These are phyloP conservation scores for Botrytis fragariae DNA, from an alignment of 2,329 filamentous ascomycete species.

Conservation along the genomic window DNA sequence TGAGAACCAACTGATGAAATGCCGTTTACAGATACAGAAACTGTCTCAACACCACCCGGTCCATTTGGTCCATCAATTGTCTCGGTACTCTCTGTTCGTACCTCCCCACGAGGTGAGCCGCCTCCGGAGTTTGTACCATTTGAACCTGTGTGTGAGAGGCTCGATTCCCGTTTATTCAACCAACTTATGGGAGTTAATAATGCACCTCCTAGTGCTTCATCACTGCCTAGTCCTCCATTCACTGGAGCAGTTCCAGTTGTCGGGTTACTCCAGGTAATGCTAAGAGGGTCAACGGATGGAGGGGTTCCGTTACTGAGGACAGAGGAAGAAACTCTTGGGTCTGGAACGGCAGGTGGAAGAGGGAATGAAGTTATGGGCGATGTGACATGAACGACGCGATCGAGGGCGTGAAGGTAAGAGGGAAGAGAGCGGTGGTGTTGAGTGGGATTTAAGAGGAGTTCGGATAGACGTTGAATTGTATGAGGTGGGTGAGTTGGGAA, in stretches of 20 bases:
- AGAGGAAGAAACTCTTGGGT: slow-evolving; percentile 51
- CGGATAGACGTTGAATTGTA: slow-evolving; percentile 86
- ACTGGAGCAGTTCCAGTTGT: slow-evolving; percentile 37
- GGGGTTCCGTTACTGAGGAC: slow-evolving; percentile 58
- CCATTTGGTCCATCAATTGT: slow-evolving; percentile 81
- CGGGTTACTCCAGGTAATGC: slow-evolving; percentile 50
- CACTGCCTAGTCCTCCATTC: slow-evolving; percentile 61
- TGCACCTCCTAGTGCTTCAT: slow-evolving; percentile 86
- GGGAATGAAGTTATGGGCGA: slow-evolving; percentile 80
- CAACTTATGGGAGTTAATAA: slow-evolving; percentile 92
- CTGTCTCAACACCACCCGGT: slow-evolving; percentile 75
- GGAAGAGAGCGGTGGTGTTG: slow-evolving; percentile 78
- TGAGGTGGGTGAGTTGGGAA: slow-evolving; percentile 81
- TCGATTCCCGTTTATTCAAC: slow-evolving; percentile 53
- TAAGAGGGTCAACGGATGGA: slow-evolving; percentile 37
- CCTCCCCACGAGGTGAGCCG: slow-evolving; percentile 44
- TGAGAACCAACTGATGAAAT: slow-evolving; percentile 49
- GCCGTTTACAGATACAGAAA: slow-evolving; percentile 72
- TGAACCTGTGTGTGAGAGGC: slow-evolving; percentile 11
- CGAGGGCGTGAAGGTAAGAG: slow-evolving; percentile 84
- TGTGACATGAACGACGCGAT: slow-evolving; percentile 87
- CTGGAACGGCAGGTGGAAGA: slow-evolving; percentile 64
- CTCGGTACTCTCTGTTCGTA: slow-evolving; percentile 72
- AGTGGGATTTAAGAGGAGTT: slow-evolving; percentile 75
- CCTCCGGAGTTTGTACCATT: slow-evolving; percentile 13